A percentile compares a stretch with the other conserved stretches of the same genome.
Conservation (phyloP, 2,329 filamentous ascomycete genomes). For the Paramyrothecium roridum region DNA sequence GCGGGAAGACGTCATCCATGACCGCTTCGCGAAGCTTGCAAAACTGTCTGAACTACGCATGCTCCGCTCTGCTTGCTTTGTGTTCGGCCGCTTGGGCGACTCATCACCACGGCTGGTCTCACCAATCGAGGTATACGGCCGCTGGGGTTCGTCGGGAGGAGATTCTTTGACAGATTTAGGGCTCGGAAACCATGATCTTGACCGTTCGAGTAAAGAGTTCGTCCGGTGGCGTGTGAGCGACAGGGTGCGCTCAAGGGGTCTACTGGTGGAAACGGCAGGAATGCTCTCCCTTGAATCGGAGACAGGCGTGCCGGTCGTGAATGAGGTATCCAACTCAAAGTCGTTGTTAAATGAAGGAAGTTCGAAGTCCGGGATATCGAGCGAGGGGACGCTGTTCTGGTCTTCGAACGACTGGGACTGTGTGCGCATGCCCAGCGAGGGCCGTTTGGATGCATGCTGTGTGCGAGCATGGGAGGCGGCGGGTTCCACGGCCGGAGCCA, state of each 20-base stretch:
- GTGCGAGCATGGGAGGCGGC: constrained; percentile 27
- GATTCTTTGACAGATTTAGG: constrained; percentile 35
- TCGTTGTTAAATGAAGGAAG: constrained; percentile 51
- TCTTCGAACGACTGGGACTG: constrained; percentile 18
- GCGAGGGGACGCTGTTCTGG: constrained; percentile 12
- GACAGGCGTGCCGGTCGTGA: constrained; percentile 29
- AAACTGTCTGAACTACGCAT: constrained; percentile 43
- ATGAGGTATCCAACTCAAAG: constrained; percentile 43
- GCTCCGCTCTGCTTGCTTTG: constrained; percentile 29
- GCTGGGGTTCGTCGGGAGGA: constrained; percentile 14
- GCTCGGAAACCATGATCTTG: constrained; percentile 49
- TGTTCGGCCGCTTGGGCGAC: constrained; percentile 12
- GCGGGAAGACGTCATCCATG: constrained; percentile 46
- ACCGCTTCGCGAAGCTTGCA: constrained; percentile 46
- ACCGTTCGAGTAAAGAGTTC: constrained; percentile 45
- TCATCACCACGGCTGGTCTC: constrained; percentile 15
- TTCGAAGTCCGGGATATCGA: constrained; percentile 40
- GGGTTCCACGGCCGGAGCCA: constrained; percentile 33
- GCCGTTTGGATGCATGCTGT: constrained; percentile 28
- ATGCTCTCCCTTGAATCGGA: background rate
- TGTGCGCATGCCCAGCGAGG: constrained; percentile 12
- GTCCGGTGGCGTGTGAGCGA: constrained; percentile 32
- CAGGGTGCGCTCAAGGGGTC: constrained; percentile 9
- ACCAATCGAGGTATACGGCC: constrained; percentile 20
- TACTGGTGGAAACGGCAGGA: constrained; percentile 10